Base-by-base conservation (phyloP, 768 basidiomycete genomes). In the Psilocybe cubensis region DNA sequence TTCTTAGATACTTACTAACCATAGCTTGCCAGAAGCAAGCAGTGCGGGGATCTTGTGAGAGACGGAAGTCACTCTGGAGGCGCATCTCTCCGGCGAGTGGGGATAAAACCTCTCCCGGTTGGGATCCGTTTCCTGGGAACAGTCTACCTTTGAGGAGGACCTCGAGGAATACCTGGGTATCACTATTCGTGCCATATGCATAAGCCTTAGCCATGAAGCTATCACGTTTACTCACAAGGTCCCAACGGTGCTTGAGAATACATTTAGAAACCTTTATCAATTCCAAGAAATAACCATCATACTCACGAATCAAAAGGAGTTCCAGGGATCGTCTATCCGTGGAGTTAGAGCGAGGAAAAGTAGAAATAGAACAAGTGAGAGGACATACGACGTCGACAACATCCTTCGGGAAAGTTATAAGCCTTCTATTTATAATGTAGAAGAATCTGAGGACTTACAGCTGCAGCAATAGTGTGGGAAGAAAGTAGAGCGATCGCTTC, bases 121-220 rank as follows among this genome's bases (percentile, higher is more conserved):
- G 52, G 25, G 52, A 43, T 44, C 52, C 47, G 33, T 59, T 59
- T 14, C 51, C 44, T 10, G 59, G 59, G 59, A 56, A 60, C n/a
- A 45, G 28, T 24, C 40, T 47, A 14, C 67, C 67, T 23, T 63
- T 58, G 51, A 68, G 63, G 3, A 66, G 56, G 10, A 69, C 67
- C 59, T 76, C 74, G 43, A 74, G 53, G 66, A 65, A 73, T 41
- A 74, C 54, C 61, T 74, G 72, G 23, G 71, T 69, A 63, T 74
- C 73, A 43, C 50, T 42, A 8, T 3, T n/a, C 35, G 28, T 11
- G 11, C 24, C 7, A 5, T 11, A 4, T 21, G 33, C 9, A 21
- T 11, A 12, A 67, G 1, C 11, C 7, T 10, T 29, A 14, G 24
- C n/a, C 45, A 5, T 31, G 14, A 12, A 5, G 18, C 4, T 8